These are phyloP conservation scores for Suhomyces vadensis DNA, from an alignment of 805 yeast species.

Conservation along the genomic window DNA sequence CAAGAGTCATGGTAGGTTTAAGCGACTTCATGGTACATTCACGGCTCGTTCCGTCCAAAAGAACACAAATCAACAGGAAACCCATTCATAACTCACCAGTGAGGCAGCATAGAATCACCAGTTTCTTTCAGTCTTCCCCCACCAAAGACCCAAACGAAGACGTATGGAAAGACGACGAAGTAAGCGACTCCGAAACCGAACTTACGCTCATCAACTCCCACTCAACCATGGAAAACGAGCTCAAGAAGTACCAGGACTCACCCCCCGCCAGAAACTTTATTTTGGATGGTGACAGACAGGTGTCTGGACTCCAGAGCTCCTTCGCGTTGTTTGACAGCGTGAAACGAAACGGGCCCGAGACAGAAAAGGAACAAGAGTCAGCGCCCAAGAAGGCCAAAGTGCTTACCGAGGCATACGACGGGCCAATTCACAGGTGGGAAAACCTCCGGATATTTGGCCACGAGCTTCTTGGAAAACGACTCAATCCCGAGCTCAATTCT, in stretches of 20 bases:
- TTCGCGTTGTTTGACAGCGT: slow-evolving; percentile 1
- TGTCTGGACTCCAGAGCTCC: slow-evolving; percentile 1
- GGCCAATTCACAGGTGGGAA: slow-evolving; percentile 2
- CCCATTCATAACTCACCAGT: slow-evolving; percentile 12
- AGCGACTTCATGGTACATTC: slow-evolving; percentile 13
- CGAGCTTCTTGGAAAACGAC: slow-evolving; percentile 21
- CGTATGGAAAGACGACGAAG: slow-evolving; percentile 17
- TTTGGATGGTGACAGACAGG: slow-evolving; percentile 2
- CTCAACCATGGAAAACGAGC: slow-evolving; percentile 19
- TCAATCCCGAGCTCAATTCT: slow-evolving; percentile 21
- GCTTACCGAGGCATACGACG: background rate
- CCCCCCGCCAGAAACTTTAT: slow-evolving; percentile 7
- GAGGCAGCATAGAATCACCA: slow-evolving; percentile 11
- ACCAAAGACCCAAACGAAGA: background rate
- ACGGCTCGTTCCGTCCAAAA: slow-evolving; percentile 4
- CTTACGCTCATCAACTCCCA: slow-evolving; percentile 8
- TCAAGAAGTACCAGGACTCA: slow-evolving; percentile 16
- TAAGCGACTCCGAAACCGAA: slow-evolving; percentile 26
- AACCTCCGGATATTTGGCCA: slow-evolving; percentile 35
- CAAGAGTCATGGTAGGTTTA: slow-evolving; percentile 8
- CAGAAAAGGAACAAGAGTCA: background rate
- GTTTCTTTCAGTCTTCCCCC: slow-evolving; percentile 12
- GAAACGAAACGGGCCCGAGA: background rate
- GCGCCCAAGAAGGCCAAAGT: background rate
- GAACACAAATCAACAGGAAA: slow-evolving; percentile 5